Base-by-base conservation (phyloP, 2,329 filamentous ascomycete species). In the Achaetomium macrosporum region DNA sequence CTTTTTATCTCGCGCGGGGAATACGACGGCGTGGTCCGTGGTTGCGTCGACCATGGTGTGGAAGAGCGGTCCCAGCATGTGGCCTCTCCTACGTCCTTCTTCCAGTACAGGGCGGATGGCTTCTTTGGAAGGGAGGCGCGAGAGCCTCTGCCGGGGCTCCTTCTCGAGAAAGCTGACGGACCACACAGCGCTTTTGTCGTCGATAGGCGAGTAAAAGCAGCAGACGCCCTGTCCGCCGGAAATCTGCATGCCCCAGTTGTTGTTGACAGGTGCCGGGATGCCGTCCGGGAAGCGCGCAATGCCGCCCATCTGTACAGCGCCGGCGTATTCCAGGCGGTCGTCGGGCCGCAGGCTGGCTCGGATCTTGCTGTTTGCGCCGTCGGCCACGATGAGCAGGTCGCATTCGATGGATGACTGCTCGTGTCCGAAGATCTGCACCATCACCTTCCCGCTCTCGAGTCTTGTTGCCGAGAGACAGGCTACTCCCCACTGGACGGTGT, bases 131-230 rank as follows among this genome's bases (percentile, higher is more conserved):
- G 60, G 42, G 17, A 60, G 35, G 1, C 46, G 40, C 9, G 44
- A 36, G 15, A 64, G 54, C 30, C 51, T 59, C 17, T 30, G 41
- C 1, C 62, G 47, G 1, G 37, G 40, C 0, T 62, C 52, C 1
- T 57, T 44, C 4, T 61, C 55, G 0, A 51, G 30, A 48, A 68
- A 65, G 13, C 71, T 73, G 13, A 78, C 47, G 10, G 64, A 66
- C 76, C 76, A 78, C 0, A 76, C 59, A 2, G 73, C 60, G 7
- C 65, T 67, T 1, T 65, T 58, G 25, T 69, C 54, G 54, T 76
- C 73, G 7, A 74, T 64, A 0, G 75, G 72, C 0, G 73, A 73
- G 39, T 72, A 65, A 60, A 77, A 76, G 47, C 73, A 71, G 1
- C 68, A 68, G 0, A 68, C 61, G 0, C 74, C 75, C 1, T 60